These are phyloP conservation scores for Aquanectria penicillioides DNA, from an alignment of 2,329 filamentous ascomycete species.

Conservation along the genomic window DNA sequence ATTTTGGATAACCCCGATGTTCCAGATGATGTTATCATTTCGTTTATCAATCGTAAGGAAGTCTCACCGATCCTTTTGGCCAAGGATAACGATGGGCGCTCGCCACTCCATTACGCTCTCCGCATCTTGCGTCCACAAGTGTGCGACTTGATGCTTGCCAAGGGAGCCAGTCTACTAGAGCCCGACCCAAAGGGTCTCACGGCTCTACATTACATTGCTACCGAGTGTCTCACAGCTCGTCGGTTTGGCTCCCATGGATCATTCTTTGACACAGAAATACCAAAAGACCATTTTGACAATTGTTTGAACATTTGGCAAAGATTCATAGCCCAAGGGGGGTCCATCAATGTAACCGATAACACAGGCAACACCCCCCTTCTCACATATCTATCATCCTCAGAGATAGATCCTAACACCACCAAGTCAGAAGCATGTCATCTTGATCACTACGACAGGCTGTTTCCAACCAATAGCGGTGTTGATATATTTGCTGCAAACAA, in stretches of 20 bases:
- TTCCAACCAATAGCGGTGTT: constrained; percentile 22
- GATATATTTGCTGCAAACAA: constrained; percentile 27
- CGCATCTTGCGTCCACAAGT: constrained; percentile 19
- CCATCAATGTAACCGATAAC: constrained; percentile 25
- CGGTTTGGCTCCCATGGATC: not conserved
- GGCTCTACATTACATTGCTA: constrained; percentile 29
- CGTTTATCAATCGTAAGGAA: constrained; percentile 28
- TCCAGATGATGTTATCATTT: constrained; percentile 14
- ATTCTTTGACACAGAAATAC: not conserved
- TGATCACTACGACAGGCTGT: constrained; percentile 24
- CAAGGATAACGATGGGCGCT: constrained; percentile 19
- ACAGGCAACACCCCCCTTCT: constrained; percentile 30
- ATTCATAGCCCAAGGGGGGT: constrained; percentile 13
- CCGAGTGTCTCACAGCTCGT: constrained; percentile 12
- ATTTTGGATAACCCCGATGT: constrained; percentile 27
- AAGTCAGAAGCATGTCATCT: constrained; percentile 20
- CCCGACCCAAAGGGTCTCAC: constrained; percentile 25
- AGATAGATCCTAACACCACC: fast-evolving
- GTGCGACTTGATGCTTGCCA: constrained; percentile 28
- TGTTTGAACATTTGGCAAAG: constrained; percentile 25
- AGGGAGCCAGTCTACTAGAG: constrained; percentile 23
- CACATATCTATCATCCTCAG: constrained; percentile 10
- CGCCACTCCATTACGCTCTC: constrained; percentile 29
- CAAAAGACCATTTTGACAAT: constrained; percentile 9
- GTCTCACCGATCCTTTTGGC: constrained; percentile 16